These are phyloP conservation scores for Tilletia setariae DNA, from an alignment of 1,284 basidiomycete species.

Conservation along the genomic window DNA sequence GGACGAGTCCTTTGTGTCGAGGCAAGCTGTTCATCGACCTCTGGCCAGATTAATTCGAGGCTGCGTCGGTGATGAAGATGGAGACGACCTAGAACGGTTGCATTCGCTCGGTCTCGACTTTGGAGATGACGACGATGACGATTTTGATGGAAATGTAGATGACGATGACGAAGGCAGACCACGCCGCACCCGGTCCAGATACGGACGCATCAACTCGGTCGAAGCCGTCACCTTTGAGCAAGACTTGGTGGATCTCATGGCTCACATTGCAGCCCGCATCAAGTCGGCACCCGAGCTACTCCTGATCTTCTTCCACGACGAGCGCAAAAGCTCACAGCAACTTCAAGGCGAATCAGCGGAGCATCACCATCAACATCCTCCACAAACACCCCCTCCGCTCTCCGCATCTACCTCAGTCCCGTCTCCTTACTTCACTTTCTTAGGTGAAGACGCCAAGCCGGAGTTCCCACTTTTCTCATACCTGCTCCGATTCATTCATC, in stretches of 20 bases:
- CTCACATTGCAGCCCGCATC: conserved; percentile 44
- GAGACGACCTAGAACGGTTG: conserved; percentile 73
- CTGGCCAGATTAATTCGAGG: conserved; percentile 78
- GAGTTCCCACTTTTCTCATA: conserved; percentile 70
- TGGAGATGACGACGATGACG: conserved; percentile 61
- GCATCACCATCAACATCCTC: no score
- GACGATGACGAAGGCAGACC: conserved; percentile 22
- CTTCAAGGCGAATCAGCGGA: no score
- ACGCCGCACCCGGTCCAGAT: conserved; percentile 61
- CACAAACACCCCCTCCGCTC: neutral
- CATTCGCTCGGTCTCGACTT: conserved; percentile 39
- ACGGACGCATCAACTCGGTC: conserved; percentile 55
- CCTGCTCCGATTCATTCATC: conserved; percentile 87
- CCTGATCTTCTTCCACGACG: conserved; percentile 39
- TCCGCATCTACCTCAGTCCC: no score
- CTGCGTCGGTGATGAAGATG: conserved; percentile 84
- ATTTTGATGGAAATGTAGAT: conserved; percentile 15
- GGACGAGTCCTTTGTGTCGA: conserved; percentile 48
- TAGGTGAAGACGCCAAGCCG: conserved; percentile 13
- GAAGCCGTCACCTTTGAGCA: conserved; percentile 15
- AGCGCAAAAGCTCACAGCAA: neutral
- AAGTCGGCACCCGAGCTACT: conserved; percentile 43
- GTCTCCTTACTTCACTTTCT: conserved; percentile 6
- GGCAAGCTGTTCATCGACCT: conserved; percentile 65
- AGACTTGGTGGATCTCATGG: conserved; percentile 47